phyloP scores from a whole-genome alignment of 495 filamentous ascomycete species.

The Ramalina intermedia region DNA sequence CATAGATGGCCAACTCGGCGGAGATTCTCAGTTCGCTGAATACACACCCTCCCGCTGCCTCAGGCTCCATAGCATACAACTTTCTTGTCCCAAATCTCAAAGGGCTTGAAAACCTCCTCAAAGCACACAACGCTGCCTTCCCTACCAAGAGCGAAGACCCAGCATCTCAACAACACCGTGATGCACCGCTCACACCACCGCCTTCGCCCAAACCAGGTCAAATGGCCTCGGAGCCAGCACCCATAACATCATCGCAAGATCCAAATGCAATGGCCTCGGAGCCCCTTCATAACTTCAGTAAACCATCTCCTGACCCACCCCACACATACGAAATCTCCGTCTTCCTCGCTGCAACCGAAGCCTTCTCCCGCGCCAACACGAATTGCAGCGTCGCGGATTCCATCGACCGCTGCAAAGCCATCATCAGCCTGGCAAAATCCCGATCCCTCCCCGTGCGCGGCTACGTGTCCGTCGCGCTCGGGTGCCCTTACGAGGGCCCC shows the following conservation, averaged over 20 bases:
- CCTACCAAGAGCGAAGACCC: conserved; percentile 13
- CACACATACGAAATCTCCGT: conserved; percentile 65
- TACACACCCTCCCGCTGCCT: conserved; percentile 38
- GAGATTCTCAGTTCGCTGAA: conserved; percentile 69
- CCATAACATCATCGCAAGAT: conserved; percentile 25
- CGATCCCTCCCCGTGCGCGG: conserved; percentile 64
- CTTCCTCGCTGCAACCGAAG: conserved; percentile 84
- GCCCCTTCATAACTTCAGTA: conserved; percentile 61
- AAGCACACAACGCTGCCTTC: conserved; percentile 7
- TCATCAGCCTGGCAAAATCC: conserved; percentile 60
- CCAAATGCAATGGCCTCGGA: conserved; percentile 28
- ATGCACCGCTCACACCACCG: conserved; percentile 17
- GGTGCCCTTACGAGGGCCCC: conserved; percentile 87
- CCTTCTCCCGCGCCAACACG: conserved; percentile 80
- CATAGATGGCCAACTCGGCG: conserved; percentile 80
- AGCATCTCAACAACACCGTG: conserved; percentile 19
- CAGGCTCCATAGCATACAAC: conserved; percentile 65
- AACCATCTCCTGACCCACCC: conserved; percentile 79
- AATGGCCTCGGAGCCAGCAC: conserved; percentile 22
- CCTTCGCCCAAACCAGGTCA: conserved; percentile 7
- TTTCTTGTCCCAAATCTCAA: conserved; percentile 85
- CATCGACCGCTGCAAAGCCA: conserved; percentile 56
- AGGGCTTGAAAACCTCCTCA: conserved; percentile 49
- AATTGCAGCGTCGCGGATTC: conserved; percentile 81
- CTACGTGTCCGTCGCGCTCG: conserved; percentile 88